phyloP scores from a whole-genome alignment of 2,329 filamentous ascomycete genomes.

The Juglanconis oblonga region DNA sequence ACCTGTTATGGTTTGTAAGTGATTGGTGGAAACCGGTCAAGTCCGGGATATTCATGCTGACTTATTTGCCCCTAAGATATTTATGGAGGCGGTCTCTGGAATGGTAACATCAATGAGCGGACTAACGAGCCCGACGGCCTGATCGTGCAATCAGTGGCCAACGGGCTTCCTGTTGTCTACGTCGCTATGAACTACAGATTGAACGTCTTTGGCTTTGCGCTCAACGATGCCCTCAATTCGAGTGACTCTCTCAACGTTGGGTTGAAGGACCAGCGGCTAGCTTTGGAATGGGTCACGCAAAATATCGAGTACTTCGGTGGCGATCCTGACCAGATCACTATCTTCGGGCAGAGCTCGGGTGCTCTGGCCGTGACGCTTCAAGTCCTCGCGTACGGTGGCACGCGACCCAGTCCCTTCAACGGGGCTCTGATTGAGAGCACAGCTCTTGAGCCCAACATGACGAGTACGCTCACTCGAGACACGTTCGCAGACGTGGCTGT shows the following conservation, averaged over 20 bases:
- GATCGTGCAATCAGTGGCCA: not conserved
- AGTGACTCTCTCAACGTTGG: constrained; percentile 30
- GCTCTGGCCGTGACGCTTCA: not conserved
- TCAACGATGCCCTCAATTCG: not conserved
- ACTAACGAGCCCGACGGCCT: constrained; percentile 1
- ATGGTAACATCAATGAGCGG: not conserved
- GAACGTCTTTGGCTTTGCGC: constrained; percentile 1
- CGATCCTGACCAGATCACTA: constrained; percentile 36
- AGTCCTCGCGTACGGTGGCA: not conserved
- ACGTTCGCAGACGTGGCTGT: not conserved
- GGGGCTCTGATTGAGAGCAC: constrained; percentile 2
- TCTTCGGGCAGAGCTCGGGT: constrained; percentile 36
- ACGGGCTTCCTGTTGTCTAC: not conserved
- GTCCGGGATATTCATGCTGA: not conserved
- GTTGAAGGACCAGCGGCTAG: constrained; percentile 36
- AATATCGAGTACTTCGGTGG: constrained; percentile 38
- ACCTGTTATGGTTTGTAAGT: constrained; percentile 1
- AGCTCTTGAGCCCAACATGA: not conserved
- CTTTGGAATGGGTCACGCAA: constrained; percentile 37
- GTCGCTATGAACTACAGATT: not conserved
- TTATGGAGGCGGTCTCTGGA: not conserved
- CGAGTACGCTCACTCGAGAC: not conserved
- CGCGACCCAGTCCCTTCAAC: not conserved
- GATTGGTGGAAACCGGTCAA: not conserved
- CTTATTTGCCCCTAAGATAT: not conserved